phyloP scores from a whole-genome alignment of 2,329 filamentous ascomycete genomes.

The Pseudohalonectria lignicola region DNA sequence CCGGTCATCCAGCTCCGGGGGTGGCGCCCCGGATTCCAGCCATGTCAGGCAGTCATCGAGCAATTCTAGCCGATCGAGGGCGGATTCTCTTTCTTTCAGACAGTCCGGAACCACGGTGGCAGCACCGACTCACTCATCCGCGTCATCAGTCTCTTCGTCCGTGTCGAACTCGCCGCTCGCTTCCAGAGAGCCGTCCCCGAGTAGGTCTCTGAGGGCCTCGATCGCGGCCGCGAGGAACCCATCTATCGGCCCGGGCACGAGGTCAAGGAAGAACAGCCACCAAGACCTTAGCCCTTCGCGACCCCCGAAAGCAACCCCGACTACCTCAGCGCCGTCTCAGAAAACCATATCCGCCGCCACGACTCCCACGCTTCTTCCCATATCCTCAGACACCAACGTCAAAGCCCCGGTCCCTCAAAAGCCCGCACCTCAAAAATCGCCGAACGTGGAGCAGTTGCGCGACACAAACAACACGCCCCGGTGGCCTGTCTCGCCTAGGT shows the following conservation, averaged over 20 bases:
- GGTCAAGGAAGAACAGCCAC: conserved; percentile 54
- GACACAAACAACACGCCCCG: conserved; percentile 54
- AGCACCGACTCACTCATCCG: no score
- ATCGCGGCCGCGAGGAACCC: conserved; percentile 17
- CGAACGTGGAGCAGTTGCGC: conserved; percentile 31
- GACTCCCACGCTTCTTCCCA: conserved; percentile 54
- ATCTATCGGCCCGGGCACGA: conserved; percentile 24
- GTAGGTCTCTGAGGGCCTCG: conserved; percentile 18
- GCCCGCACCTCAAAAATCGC: no score
- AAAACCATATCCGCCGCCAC: conserved; percentile 57
- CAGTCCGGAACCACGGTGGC: no score
- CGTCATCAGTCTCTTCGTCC: conserved; percentile 14
- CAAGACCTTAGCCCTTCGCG: conserved; percentile 55
- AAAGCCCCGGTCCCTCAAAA: conserved; percentile 58
- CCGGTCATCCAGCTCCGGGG: conserved; percentile 16
- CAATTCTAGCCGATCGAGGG: no score
- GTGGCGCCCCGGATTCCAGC: neutral
- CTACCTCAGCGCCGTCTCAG: conserved; percentile 48
- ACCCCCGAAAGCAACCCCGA: conserved; percentile 34
- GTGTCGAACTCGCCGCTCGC: conserved; percentile 17
- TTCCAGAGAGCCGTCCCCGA: conserved; percentile 36
- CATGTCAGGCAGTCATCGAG: no score
- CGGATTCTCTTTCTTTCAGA: no score
- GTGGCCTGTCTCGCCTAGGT: conserved; percentile 68
- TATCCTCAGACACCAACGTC: conserved; percentile 46